phyloP scores from a whole-genome alignment of 257 asterid species.

The Solanum ossicruentum region DNA sequence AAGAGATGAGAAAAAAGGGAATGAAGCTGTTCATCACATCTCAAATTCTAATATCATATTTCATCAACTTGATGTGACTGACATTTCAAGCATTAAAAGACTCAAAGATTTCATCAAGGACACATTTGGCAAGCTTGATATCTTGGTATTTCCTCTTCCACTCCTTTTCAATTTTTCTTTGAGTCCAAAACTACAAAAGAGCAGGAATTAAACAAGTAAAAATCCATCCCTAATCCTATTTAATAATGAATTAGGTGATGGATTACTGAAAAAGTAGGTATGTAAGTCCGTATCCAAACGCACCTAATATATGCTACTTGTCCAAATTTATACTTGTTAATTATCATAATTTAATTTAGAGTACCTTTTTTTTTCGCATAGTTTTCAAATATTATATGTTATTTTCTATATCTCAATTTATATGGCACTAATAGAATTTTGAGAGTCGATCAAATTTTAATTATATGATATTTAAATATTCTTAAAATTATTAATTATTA shows the following conservation, averaged over 20 bases:
- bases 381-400: too few relatives aligned
- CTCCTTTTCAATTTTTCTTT: not conserved
- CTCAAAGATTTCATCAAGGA: constrained; percentile 23
- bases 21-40: constrained; percentile 19
- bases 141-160: constrained; percentile 19
- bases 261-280: not conserved
- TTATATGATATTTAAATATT: too few relatives aligned
- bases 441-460: too few relatives aligned
- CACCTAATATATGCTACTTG: too few relatives aligned
- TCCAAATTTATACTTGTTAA: too few relatives aligned
- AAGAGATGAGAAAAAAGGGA: constrained; percentile 31
- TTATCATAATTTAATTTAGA: too few relatives aligned
- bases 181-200: not conserved
- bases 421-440: too few relatives aligned
- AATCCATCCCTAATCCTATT: not conserved
- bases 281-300: too few relatives aligned
- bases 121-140: constrained; percentile 35
- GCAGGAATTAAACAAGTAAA: not conserved
- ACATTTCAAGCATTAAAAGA: constrained; percentile 14
- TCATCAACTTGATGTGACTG: constrained; percentile 42
- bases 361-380: too few relatives aligned
- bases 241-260: not conserved
- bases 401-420: too few relatives aligned
- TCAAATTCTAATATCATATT: constrained; percentile 17
- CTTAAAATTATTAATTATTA: too few relatives aligned